phyloP scores from a whole-genome alignment of 768 basidiomycete genomes.

The Russula brevipes region DNA sequence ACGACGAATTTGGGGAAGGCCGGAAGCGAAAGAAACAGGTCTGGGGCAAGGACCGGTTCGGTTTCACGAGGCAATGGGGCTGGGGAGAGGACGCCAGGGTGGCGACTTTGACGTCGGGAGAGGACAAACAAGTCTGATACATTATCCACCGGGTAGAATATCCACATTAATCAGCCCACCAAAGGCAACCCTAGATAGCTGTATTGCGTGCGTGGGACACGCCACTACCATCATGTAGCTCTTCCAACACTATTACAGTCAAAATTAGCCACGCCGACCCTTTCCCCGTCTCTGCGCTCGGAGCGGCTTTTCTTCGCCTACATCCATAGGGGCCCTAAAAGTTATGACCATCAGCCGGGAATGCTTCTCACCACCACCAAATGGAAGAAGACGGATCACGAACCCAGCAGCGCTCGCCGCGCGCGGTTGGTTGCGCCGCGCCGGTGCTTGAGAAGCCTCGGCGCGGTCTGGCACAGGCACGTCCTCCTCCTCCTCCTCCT shows the following conservation, averaged over 20 bases:
- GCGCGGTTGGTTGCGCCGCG: constrained; percentile 8
- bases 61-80: constrained; percentile 56
- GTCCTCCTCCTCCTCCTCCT: constrained; percentile 29
- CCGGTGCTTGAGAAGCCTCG: constrained; percentile 7
- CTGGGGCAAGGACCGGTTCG: constrained; percentile 87
- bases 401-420: not conserved
- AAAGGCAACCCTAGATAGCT: not conserved
- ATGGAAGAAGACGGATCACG: not conserved
- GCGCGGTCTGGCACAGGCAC: not conserved
- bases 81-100: constrained; percentile 45
- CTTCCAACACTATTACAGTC: not conserved
- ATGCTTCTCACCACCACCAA: not conserved
- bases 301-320: constrained; percentile 41
- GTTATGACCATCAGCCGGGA: constrained; percentile 10
- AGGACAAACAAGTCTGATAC: constrained; percentile 4
- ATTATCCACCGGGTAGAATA: constrained; percentile 16
- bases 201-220: not conserved
- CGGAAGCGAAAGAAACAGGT: constrained; percentile 60
- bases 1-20: constrained; percentile 92
- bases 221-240: not conserved
- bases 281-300: constrained; percentile 28
- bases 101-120: constrained; percentile 25
- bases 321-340: constrained; percentile 38
- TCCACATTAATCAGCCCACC: not conserved
- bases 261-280: constrained; percentile 12